Base-by-base conservation (phyloP, 1,139 yeast species). In the Pichia norvegensis region DNA sequence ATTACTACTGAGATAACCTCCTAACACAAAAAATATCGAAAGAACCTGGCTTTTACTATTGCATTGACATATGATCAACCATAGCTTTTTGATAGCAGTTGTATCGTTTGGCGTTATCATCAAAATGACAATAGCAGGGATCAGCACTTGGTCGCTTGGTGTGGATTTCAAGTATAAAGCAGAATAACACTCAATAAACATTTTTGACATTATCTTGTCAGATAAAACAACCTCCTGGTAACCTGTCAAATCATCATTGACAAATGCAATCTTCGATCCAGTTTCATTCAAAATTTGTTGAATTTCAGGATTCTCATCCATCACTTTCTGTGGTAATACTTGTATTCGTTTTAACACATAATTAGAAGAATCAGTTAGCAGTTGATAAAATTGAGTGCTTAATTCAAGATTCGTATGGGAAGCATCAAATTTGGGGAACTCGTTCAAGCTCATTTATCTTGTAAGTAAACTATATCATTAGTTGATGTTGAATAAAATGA, bases 21-120 rank as follows among this genome's bases (percentile, higher is more conserved):
- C 38, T 22, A 48, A 22, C 4, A 38, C 10, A 6, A 43, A 19
- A 9, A 38, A 46, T 16, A 31, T 31, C 23, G 16, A 33, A 8
- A 23, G 37, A 11, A 43, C 13, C 13, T 8, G 17, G 3, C 22
- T 16, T 11, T 36, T 33, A 4, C 14, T 1, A 7, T 13, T 10
- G 4, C 5, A 9, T 13, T 2, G 4, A 14, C 8, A 20, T 13
- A 7, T 1, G 5, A 41, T 14, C 17, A 13, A 27, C 40, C 25
- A 39, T 25, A 68, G 69, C 1, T 60, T 16, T 22, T 56, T 59
- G 1, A 70, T 41, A 1, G 63, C 60, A 1, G 69, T 62, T 20
- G 64, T 67, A 49, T 72, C 67, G 46, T 68, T 72, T 1, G 72
- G 63, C 19, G 61, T 54, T 17, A 42, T 33, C 29, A 43, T 51